Percentiles rank a stretch among this genome's conserved stretches.
Conservation (phyloP, 2,329 filamentous ascomycete genomes). For the Fusarium euwallaceae region DNA sequence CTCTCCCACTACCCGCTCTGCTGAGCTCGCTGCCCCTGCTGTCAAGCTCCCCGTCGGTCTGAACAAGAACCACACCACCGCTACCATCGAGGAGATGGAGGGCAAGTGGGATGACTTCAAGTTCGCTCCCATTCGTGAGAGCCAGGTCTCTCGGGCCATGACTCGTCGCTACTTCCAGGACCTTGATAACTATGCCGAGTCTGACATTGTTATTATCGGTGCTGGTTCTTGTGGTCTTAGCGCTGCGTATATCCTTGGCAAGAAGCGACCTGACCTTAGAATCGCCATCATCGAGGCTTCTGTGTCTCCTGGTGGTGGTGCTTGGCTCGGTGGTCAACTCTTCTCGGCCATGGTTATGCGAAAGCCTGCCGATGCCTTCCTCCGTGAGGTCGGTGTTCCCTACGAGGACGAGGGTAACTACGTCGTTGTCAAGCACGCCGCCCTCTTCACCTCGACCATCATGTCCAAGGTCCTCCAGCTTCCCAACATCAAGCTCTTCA, state of each 20-base stretch:
- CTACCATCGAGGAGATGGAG: conserved; percentile 64
- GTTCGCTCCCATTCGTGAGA: conserved; percentile 91
- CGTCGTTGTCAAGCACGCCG: conserved; percentile 94
- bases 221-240: conserved; percentile 90
- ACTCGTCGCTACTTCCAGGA: conserved; percentile 93
- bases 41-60: conserved; percentile 38
- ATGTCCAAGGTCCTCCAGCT: conserved; percentile 85
- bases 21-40: conserved; percentile 55
- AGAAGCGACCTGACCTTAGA: conserved; percentile 87
- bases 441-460: conserved; percentile 90
- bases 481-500: conserved; percentile 96
- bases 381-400: conserved; percentile 83
- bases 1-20: conserved; percentile 66
- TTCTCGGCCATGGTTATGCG: conserved; percentile 97
- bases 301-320: conserved; percentile 88
- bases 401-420: conserved; percentile 91
- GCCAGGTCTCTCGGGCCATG: conserved; percentile 93
- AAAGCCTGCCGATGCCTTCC: conserved; percentile 89
- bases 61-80: conserved; percentile 17
- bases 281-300: conserved; percentile 92
- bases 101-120: conserved; percentile 85
- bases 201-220: conserved; percentile 93
- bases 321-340: conserved; percentile 93
- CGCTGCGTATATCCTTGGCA: conserved; percentile 86
- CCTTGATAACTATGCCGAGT: conserved; percentile 89